phyloP scores from a whole-genome alignment of 805 yeast genomes.

The Wickerhamiella australiensis region DNA sequence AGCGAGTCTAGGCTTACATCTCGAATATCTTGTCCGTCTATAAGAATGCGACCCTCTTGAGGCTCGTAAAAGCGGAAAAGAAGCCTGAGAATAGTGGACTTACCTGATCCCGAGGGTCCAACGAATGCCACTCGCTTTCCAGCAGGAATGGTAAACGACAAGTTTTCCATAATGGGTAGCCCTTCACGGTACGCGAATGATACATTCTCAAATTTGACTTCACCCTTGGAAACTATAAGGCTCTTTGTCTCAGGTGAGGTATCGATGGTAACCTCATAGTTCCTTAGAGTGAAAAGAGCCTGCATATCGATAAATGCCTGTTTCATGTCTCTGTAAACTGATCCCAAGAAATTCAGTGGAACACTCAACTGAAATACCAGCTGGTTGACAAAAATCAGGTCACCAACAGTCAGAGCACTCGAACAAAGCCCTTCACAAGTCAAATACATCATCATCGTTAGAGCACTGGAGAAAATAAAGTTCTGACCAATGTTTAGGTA shows the following conservation, averaged over 20 bases:
- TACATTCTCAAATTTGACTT: constrained; percentile 47
- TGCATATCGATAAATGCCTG: constrained; percentile 95
- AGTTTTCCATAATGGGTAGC: constrained; percentile 70
- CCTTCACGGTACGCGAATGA: constrained; percentile 86
- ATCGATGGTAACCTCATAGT: constrained; percentile 52
- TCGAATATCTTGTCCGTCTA: constrained; percentile 82
- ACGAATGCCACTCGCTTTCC: constrained; percentile 89
- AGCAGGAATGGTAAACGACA: constrained; percentile 75
- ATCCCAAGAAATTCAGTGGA: constrained; percentile 87
- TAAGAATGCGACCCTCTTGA: constrained; percentile 56
- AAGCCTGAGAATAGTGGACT: constrained; percentile 73
- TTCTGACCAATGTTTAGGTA: constrained; percentile 68
- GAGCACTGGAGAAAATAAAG: constrained; percentile 67
- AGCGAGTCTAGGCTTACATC: constrained; percentile 64
- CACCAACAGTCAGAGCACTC: constrained; percentile 83
- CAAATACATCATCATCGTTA: constrained; percentile 97
- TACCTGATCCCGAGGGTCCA: constrained; percentile 94
- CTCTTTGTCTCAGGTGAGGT: constrained; percentile 54
- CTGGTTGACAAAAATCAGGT: constrained; percentile 86
- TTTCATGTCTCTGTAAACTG: constrained; percentile 87
- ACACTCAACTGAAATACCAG: constrained; percentile 91
- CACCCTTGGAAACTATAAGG: constrained; percentile 47
- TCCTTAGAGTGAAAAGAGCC: constrained; percentile 74
- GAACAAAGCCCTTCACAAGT: constrained; percentile 86
- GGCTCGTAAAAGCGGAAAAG: constrained; percentile 88